phyloP scores from a whole-genome alignment of 2,329 filamentous ascomycete genomes.

The Pestalotiopsis sp. region DNA sequence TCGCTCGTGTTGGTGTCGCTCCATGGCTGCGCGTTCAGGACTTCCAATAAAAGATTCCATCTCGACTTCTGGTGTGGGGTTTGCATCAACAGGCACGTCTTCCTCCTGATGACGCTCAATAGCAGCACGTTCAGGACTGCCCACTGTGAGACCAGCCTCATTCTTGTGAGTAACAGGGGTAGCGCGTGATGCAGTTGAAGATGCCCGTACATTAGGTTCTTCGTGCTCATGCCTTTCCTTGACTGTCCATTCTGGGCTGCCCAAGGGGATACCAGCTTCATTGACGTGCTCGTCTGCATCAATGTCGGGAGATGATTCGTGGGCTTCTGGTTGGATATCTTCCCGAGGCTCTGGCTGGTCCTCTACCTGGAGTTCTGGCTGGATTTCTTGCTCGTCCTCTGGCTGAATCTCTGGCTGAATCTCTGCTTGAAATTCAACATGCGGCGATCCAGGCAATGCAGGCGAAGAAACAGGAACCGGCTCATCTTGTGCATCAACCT shows the following conservation, averaged over 20 bases:
- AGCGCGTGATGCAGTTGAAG: not conserved
- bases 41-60: not conserved
- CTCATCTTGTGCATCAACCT: not conserved
- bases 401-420: too few relatives aligned
- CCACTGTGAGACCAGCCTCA: not conserved
- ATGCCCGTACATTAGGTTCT: not conserved
- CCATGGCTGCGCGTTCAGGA: not conserved
- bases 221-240: constrained; percentile 2
- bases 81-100: not conserved
- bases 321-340: not conserved
- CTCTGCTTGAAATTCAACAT: not conserved
- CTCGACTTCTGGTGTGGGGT: not conserved
- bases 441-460: not conserved
- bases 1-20: not conserved
- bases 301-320: not conserved
- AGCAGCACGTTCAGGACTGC: not conserved
- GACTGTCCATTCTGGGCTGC: constrained; percentile 1
- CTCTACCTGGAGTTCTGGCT: not conserved
- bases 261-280: not conserved
- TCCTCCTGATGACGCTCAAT: not conserved
- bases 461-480: not conserved
- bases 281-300: not conserved
- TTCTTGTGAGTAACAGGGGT: not conserved
- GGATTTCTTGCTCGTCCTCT: too few relatives aligned
- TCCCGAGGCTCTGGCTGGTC: not conserved